Base-by-base conservation (phyloP, 2,329 filamentous ascomycete species). In the Talaromyces albobiverticillius region DNA sequence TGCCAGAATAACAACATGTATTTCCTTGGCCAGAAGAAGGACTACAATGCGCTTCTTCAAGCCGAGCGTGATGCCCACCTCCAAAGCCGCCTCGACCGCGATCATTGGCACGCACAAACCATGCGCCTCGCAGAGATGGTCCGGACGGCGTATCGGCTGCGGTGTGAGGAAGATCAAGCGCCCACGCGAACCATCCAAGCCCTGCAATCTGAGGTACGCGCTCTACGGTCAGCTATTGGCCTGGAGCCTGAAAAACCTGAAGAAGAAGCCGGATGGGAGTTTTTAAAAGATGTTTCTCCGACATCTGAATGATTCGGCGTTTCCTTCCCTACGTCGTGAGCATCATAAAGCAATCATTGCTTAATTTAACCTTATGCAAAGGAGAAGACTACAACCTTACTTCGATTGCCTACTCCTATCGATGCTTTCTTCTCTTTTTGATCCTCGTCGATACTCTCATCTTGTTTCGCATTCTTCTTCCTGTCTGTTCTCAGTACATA, bases 21-120 rank as follows among this genome's bases (percentile, higher is more conserved):
- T 46, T 77, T 71, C 56, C 68, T 78, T 6, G 64, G 71, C 4
- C 75, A 78, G 58, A 75, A 75, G 57, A 70, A 68, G 40, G 75
- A 77, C 59, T 79, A 79, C 64, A 79, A 79, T 60, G 71, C 76
- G 42, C 70, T 79, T 4, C 68, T 79, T 13, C 76, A 79, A 57
- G 72, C 72, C 9, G 77, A 79, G 59, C 77, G 77, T 40, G 76
- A 79, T 57, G 71, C 75, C 4, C 76, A 79, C 55, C 62, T 79
- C 20, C 65, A 74, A 42, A 75, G 75, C 57, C 74, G 77, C n/a
- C 62, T 79, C 9, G 76, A 79, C 54, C 71, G 75, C 7, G 76
- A 79, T 56, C 69, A 78, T 57, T 79, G 75, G 76, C 74, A 78
- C 55, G 67, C 72, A 6, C 71, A 77, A 61, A 73, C 75, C 14